These are phyloP conservation scores for Botryotinia globosa DNA, from an alignment of 2,329 filamentous ascomycete species.

Conservation along the genomic window DNA sequence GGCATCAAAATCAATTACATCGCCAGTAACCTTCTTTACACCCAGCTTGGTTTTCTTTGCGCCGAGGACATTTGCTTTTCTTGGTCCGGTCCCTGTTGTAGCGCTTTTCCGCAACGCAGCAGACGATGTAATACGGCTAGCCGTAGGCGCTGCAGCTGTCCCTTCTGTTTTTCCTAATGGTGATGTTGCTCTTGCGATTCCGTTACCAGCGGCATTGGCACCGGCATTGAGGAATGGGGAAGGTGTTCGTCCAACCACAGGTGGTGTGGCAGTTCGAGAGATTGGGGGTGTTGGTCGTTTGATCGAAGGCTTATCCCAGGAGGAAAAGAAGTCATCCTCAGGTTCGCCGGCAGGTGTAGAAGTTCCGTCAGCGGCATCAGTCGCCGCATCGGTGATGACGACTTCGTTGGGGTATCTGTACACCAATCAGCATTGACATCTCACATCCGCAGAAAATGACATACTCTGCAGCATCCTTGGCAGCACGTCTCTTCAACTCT, in stretches of 20 bases:
- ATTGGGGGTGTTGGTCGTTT: constrained; percentile 93
- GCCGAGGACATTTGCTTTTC: constrained; percentile 82
- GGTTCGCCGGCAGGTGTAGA: constrained; percentile 78
- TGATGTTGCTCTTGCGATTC: constrained; percentile 73
- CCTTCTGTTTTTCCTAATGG: constrained; percentile 67
- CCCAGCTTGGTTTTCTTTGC: constrained; percentile 87
- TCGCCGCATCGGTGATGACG: constrained; percentile 70
- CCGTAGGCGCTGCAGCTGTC: constrained; percentile 52
- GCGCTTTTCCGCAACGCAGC: constrained; percentile 77
- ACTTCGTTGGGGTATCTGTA: constrained; percentile 79
- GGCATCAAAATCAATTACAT: constrained; percentile 92
- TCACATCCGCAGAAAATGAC: constrained; percentile 35
- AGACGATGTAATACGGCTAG: constrained; percentile 72
- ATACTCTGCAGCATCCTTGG: constrained; percentile 80
- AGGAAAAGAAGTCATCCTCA: constrained; percentile 96
- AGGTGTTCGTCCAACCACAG: constrained; percentile 72
- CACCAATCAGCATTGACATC: constrained; percentile 27
- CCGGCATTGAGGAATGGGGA: constrained; percentile 86
- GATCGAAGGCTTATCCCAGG: constrained; percentile 96
- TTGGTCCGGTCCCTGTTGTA: constrained; percentile 58
- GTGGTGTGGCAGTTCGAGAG: constrained; percentile 84
- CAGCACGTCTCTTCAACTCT: constrained; percentile 82
- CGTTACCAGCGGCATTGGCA: constrained; percentile 65
- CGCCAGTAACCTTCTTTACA: constrained; percentile 81
- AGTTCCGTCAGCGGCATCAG: constrained; percentile 59